These are phyloP conservation scores for Farysia itapuensis DNA, from an alignment of 1,284 basidiomycete species.

Conservation along the genomic window DNA sequence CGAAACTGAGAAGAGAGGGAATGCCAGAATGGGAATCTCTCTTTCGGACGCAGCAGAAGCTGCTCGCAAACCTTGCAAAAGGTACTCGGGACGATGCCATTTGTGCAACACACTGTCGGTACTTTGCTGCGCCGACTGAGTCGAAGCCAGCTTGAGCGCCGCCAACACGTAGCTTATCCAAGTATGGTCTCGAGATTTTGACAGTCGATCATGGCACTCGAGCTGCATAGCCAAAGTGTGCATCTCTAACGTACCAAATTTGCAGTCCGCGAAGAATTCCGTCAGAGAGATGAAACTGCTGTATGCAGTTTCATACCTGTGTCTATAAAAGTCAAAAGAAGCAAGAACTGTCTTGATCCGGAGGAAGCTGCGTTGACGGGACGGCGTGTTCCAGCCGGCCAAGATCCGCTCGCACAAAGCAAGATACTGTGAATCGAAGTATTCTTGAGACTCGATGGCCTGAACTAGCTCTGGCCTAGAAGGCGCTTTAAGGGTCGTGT, in stretches of 20 bases:
- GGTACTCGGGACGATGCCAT: constrained; percentile 16
- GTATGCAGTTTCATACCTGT: constrained; percentile 12
- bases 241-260: constrained; percentile 75
- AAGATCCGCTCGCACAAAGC: constrained; percentile 75
- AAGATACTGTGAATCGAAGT: constrained; percentile 50
- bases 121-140: neutral
- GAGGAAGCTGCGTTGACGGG: constrained; percentile 78
- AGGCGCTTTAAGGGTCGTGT: constrained; percentile 13
- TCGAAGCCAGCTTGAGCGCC: constrained; percentile 10
- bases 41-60: constrained; percentile 20
- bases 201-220: constrained; percentile 67
- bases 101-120: constrained; percentile 2
- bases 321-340: constrained; percentile 69
- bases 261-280: constrained; percentile 64
- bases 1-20: constrained; percentile 26
- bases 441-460: constrained; percentile 64
- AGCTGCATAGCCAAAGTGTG: constrained; percentile 73
- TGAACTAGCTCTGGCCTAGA: constrained; percentile 68
- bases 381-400: constrained; percentile 74
- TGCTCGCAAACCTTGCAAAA: constrained; percentile 28
- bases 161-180: constrained; percentile 68
- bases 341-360: constrained; percentile 81
- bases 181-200: constrained; percentile 68
- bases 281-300: constrained; percentile 15
- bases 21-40: constrained; percentile 41